Evolutionary conservation across 345 rosid species (phyloP).

Genomic region (Rhizophora apiculata): DNA sequence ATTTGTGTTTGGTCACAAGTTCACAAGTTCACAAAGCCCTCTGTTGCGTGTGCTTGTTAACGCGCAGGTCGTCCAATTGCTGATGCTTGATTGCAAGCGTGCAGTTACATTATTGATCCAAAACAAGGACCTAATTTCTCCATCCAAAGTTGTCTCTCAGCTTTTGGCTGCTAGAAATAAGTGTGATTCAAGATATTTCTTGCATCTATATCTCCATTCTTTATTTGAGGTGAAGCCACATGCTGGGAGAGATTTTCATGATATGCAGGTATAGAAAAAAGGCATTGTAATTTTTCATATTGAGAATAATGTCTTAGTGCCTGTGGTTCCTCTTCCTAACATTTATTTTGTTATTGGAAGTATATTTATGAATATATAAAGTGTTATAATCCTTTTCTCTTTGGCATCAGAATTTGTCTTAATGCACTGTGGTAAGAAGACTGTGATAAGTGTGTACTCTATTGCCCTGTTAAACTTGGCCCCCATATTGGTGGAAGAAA

Average conservation of each 20-base stretch:
- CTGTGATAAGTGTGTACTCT: not conserved
- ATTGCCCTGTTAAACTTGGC: not conserved
- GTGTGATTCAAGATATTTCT: slow-evolving; percentile 80
- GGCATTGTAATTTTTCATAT: not conserved
- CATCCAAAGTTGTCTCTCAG: slow-evolving; percentile 81
- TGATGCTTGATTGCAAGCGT: slow-evolving; percentile 85
- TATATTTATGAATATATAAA: not conserved
- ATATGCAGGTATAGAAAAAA: slow-evolving; percentile 75
- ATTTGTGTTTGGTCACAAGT: slow-evolving; percentile 4
- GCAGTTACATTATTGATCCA: slow-evolving; percentile 78
- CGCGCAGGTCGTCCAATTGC: slow-evolving; percentile 80
- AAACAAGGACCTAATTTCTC: slow-evolving; percentile 72
- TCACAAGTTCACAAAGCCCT: slow-evolving; percentile 1
- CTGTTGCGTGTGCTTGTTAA: slow-evolving; percentile 13
- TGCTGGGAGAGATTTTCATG: slow-evolving; percentile 87
- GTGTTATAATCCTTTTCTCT: not conserved
- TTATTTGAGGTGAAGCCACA: slow-evolving; percentile 79
- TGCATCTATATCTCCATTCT: slow-evolving; percentile 78
- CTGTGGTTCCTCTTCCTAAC: not conserved
- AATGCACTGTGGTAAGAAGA: not conserved
- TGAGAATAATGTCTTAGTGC: not conserved
- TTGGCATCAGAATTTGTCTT: not conserved
- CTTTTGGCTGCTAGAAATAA: slow-evolving; percentile 52
- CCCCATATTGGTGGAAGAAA: not conserved
- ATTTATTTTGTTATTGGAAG: slow-evolving; percentile 1